Evolutionary conservation across 345 rosid species (phyloP).

Genomic region (Hibiscus syriacus): DNA sequence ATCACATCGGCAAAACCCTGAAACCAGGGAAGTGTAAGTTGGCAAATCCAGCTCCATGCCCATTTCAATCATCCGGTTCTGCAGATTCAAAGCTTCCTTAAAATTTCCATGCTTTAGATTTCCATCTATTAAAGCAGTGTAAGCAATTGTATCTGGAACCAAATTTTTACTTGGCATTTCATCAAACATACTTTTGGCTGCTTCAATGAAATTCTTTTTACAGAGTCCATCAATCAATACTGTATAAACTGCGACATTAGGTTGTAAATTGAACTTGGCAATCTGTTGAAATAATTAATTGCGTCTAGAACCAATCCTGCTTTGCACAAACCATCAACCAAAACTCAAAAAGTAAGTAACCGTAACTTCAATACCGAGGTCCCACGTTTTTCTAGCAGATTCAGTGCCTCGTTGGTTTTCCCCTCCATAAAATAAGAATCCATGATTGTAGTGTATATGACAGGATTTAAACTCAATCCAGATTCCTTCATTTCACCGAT

Average conservation of each 20-base stretch:
- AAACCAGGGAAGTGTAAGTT: slow-evolving; percentile 60
- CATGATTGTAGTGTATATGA: slow-evolving; percentile 49
- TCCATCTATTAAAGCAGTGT: slow-evolving; percentile 62
- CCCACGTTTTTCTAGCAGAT: slow-evolving; percentile 38
- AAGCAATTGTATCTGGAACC: slow-evolving; percentile 45
- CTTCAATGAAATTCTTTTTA: slow-evolving; percentile 48
- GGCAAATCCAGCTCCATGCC: slow-evolving; percentile 60
- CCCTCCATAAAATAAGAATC: slow-evolving; percentile 61
- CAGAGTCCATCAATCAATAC: slow-evolving; percentile 67
- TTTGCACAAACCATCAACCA: slow-evolving; percentile 75
- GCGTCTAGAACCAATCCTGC: slow-evolving; percentile 49
- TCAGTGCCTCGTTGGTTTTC: slow-evolving; percentile 37
- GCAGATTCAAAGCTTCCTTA: slow-evolving; percentile 42
- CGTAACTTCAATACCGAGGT: slow-evolving; percentile 43
- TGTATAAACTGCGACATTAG: slow-evolving; percentile 56
- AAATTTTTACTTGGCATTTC: slow-evolving; percentile 40
- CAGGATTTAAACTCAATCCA: slow-evolving; percentile 38
- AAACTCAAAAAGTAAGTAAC: slow-evolving; percentile 54
- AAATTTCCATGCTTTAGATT: slow-evolving; percentile 48
- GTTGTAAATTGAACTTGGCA: slow-evolving; percentile 40
- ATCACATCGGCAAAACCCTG: slow-evolving; percentile 51
- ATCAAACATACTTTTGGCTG: slow-evolving; percentile 38
- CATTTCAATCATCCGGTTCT: slow-evolving; percentile 41
- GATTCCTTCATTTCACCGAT: slow-evolving; percentile 40
- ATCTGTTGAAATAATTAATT: slow-evolving; percentile 35